These are phyloP conservation scores for Cylindrotheca closterium DNA, from an alignment of 108 stramenopile genomes.

Conservation along the genomic window DNA sequence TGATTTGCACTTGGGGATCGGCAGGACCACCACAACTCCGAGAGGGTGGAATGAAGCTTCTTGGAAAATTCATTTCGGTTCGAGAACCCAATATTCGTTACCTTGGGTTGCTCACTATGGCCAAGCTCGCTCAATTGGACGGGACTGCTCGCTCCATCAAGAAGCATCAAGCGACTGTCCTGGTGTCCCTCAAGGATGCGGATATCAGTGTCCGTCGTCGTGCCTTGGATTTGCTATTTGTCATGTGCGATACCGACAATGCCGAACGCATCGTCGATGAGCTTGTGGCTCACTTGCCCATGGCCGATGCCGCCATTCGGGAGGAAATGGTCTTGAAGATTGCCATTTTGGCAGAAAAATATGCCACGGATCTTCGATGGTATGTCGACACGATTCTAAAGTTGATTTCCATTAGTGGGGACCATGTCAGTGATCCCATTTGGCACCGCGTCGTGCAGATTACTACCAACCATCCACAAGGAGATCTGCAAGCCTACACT, in stretches of 20 bases:
- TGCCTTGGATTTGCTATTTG: slow-evolving; percentile 94
- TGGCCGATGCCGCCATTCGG: slow-evolving; percentile 90
- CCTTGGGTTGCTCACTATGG: slow-evolving; percentile 94
- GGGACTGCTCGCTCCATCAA: slow-evolving; percentile 82
- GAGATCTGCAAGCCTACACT: slow-evolving; percentile 93
- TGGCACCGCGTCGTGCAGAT: slow-evolving; percentile 99
- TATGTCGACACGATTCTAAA: slow-evolving; percentile 97
- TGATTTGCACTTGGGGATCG: slow-evolving; percentile 90
- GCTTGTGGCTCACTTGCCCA: slow-evolving; percentile 85
- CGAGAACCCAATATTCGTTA: slow-evolving; percentile 97
- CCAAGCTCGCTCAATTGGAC: slow-evolving; percentile 89
- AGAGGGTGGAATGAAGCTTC: slow-evolving; percentile 88
- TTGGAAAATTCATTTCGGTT: slow-evolving; percentile 94
- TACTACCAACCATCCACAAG: slow-evolving; percentile 96
- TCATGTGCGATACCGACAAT: slow-evolving; percentile 94
- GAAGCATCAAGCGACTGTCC: slow-evolving; percentile 88
- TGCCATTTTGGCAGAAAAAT: slow-evolving; percentile 97
- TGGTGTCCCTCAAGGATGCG: slow-evolving; percentile 94
- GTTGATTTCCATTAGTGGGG: slow-evolving; percentile 92
- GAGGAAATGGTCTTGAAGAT: slow-evolving; percentile 99
- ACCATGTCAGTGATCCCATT: slow-evolving; percentile 94
- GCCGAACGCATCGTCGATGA: slow-evolving; percentile 93
- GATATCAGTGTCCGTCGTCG: slow-evolving; percentile 94
- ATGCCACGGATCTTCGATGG: slow-evolving; percentile 93
- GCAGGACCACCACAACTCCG: slow-evolving; percentile 66